phyloP scores from a whole-genome alignment of 73 alveolate genomes.

The Paramecium octaurelia region DNA sequence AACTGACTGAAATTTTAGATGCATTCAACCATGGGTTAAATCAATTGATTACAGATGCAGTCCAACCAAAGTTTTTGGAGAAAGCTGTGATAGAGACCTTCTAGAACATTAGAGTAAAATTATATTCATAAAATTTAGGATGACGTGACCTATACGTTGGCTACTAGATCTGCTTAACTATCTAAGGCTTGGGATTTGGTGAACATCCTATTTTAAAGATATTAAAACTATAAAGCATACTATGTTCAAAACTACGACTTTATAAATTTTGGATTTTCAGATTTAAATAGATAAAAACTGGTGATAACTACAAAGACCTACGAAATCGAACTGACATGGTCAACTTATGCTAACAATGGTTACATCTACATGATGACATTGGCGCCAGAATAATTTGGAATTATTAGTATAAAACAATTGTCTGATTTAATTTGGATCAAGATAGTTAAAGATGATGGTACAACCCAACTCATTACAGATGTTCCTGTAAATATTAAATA shows the following conservation, averaged over 20 bases:
- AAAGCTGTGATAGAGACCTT: neutral
- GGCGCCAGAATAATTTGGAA: slow-evolving; percentile 17
- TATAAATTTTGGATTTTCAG: neutral
- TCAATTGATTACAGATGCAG: neutral
- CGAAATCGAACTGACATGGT: neutral
- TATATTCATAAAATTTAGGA: neutral
- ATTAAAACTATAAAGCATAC: neutral
- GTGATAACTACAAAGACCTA: neutral
- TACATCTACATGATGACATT: neutral
- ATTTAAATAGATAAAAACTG: neutral
- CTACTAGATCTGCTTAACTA: neutral
- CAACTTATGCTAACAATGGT: neutral
- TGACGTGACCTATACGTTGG: neutral
- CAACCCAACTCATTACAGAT: neutral
- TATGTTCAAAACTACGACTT: neutral
- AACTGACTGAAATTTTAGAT: neutral
- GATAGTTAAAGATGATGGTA: neutral
- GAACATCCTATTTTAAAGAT: neutral
- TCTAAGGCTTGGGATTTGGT: neutral
- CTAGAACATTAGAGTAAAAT: neutral
- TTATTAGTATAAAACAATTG: neutral
- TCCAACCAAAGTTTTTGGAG: slow-evolving; percentile 11
- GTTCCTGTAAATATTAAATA: neutral
- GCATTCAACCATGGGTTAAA: neutral
- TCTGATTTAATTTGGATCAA: neutral